Evolutionary conservation across 768 basidiomycete genomes (phyloP), one percentile per base, ranked within the genome.

Genomic region (Lanmaoa pseudosensibilis): DNA sequence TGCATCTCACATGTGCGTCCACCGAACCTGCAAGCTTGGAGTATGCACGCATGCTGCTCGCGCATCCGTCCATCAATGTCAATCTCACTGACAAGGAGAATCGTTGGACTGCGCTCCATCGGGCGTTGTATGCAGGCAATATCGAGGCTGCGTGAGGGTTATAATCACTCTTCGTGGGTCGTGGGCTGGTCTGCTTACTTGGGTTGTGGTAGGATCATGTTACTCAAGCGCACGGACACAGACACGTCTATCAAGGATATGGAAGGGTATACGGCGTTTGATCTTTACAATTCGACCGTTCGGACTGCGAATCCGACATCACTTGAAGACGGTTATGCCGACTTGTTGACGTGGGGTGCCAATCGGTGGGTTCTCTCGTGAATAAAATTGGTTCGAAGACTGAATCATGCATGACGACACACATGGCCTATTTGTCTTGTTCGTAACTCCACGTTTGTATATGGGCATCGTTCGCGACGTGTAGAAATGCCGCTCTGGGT

Each of bases 191-290:
- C 5, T 50, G 32, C 51, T 66, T 59, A 75, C 56, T 53, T 70
- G 59, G 63, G 7, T 13, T 1, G n/a, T 12, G 23, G 60, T 50
- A 93, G 90, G 4, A 73, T 91, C 45, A 77, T 94, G 36, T 80
- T 98, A 8, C 74, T 97, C 50, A 84, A 87, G 64, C 83, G 85
- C 38, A 65, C 79, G 21, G 93, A 96, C 64, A 83, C 83, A 23
- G 91, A 97, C 68, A 72, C 77, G 0, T 74, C 80, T 5, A 61
- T 90, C 55, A 93, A 92, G 68, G 96, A 98, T 66, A 65, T 77
- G 30, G 96, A 98, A 62, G 96, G 91, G 0, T 89, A 95, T 70
- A 93, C 92, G 0, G 86, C 94, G 0, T 93, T 93, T 58, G 95
- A 98, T 67, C 73, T 98, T 34, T 97, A 93, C 74, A 98, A 98